A percentile compares a stretch with the other conserved stretches of the same genome.
phyloP scores from a whole-genome alignment of 768 basidiomycete species.

The Tricholomella constricta region DNA sequence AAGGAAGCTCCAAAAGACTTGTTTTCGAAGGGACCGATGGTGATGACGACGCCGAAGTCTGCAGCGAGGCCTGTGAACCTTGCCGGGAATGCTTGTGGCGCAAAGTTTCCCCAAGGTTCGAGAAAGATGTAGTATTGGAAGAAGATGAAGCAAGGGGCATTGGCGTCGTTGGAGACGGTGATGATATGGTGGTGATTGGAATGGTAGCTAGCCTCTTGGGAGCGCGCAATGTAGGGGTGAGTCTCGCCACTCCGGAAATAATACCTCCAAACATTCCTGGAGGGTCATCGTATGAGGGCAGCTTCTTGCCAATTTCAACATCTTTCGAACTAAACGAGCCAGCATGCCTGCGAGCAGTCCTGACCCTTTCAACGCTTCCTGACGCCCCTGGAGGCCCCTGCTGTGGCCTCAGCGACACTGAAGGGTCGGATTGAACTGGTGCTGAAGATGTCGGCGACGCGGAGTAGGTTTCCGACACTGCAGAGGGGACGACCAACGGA shows the following conservation, averaged over 20 bases:
- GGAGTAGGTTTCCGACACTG: neutral
- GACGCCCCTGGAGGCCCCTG: conserved; percentile 14
- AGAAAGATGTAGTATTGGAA: conserved; percentile 8
- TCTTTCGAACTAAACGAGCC: conserved; percentile 96
- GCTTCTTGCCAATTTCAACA: conserved; percentile 81
- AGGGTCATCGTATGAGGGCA: conserved; percentile 64
- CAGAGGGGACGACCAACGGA: conserved; percentile 8
- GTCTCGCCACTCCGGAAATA: conserved; percentile 33
- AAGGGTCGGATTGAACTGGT: conserved; percentile 20
- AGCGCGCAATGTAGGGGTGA: conserved; percentile 46
- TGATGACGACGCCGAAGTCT: conserved; percentile 36
- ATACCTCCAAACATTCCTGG: conserved; percentile 39
- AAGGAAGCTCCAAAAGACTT: conserved; percentile 47
- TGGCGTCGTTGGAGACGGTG: conserved; percentile 37
- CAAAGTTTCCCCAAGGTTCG: conserved; percentile 17
- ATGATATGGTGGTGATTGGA: conserved; percentile 32
- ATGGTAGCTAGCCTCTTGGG: conserved; percentile 51
- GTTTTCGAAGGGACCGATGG: conserved; percentile 40
- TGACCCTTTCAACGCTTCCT: conserved; percentile 38
- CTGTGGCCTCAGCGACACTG: conserved; percentile 11
- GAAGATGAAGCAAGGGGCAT: conserved; percentile 37
- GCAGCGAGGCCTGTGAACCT: conserved; percentile 42
- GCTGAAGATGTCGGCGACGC: conserved; percentile 1
- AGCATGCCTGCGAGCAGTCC: conserved; percentile 77
- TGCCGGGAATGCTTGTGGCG: conserved; percentile 36